Conservation (phyloP, 1,139 yeast species). For the Geotrichum klebahnii region DNA sequence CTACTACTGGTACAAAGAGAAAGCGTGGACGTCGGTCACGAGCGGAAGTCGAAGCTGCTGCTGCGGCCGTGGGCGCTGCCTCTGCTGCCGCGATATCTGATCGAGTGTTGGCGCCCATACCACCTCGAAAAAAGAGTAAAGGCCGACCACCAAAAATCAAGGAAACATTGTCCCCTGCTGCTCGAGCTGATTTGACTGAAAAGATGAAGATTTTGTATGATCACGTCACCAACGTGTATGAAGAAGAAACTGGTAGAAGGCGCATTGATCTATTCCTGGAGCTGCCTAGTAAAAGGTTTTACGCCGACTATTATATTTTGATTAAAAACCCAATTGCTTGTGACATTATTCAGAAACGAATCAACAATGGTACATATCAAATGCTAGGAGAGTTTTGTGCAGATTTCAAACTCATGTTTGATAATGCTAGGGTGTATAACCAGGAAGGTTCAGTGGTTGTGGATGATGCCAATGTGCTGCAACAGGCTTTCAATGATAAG, state of each 20-base stretch:
- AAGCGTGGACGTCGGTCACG: conserved; percentile 26
- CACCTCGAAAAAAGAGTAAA: conserved; percentile 35
- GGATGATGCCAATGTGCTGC: conserved; percentile 68
- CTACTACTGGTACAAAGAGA: conserved; percentile 21
- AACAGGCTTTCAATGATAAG: conserved; percentile 38
- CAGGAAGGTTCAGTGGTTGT: conserved; percentile 84
- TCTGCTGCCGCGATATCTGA: conserved; percentile 19
- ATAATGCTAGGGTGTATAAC: conserved; percentile 81
- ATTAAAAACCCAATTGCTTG: conserved; percentile 82
- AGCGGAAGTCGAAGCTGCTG: conserved; percentile 29
- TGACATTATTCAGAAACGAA: conserved; percentile 43
- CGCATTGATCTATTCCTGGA: conserved; percentile 59
- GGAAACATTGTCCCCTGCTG: conserved; percentile 43
- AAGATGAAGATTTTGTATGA: conserved; percentile 30
- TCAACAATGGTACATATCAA: conserved; percentile 52
- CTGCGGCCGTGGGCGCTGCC: conserved; percentile 23
- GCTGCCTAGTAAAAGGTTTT: conserved; percentile 62
- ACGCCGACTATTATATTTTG: conserved; percentile 82
- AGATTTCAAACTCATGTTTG: conserved; percentile 72
- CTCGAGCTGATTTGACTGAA: conserved; percentile 29
- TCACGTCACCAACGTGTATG: conserved; percentile 28
- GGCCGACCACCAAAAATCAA: conserved; percentile 42
- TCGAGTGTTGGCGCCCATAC: conserved; percentile 21
- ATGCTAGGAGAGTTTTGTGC: conserved; percentile 58
- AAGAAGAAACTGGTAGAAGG: conserved; percentile 35